Evolutionary conservation across 768 basidiomycete genomes (phyloP).

Genomic region (Hebeloma cylindrosporum): DNA sequence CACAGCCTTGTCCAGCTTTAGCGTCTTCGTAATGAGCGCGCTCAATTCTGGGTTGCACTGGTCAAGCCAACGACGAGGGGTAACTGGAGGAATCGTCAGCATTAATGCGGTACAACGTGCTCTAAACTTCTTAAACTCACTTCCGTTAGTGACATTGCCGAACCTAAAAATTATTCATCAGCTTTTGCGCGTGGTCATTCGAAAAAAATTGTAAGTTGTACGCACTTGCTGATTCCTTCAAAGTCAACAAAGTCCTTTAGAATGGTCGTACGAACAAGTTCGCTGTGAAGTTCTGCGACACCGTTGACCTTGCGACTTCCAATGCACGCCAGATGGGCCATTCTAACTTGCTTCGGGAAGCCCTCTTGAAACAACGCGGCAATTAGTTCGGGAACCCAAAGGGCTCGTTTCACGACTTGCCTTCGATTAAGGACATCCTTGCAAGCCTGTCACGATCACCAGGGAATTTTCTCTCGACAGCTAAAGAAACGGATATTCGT

Average conservation of each 20-base stretch:
- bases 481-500: conserved; percentile 31
- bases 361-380: conserved; percentile 56
- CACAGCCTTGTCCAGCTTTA: conserved; percentile 67
- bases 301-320: conserved; percentile 91
- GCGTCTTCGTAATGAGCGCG: conserved; percentile 78
- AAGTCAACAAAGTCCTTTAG: conserved; percentile 93
- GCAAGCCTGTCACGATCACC: conserved; percentile 76
- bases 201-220: conserved; percentile 9
- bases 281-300: conserved; percentile 93
- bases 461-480: conserved; percentile 89
- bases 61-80: conserved; percentile 91
- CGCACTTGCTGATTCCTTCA: conserved; percentile 80
- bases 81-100: conserved; percentile 47
- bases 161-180: conserved; percentile 48
- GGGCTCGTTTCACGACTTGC: conserved; percentile 29
- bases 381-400: not conserved
- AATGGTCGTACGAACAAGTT: conserved; percentile 81
- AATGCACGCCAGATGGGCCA: conserved; percentile 91
- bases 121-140: conserved; percentile 43
- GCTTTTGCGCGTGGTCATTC: not conserved
- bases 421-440: conserved; percentile 93
- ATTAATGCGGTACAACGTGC: not conserved
- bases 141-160: conserved; percentile 91
- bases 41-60: conserved; percentile 93
- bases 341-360: conserved; percentile 79